Evolutionary conservation across 192 early-diverging fungal species (phyloP), one percentile per base, ranked within the genome.

Genomic region (Coemansia sp.): DNA sequence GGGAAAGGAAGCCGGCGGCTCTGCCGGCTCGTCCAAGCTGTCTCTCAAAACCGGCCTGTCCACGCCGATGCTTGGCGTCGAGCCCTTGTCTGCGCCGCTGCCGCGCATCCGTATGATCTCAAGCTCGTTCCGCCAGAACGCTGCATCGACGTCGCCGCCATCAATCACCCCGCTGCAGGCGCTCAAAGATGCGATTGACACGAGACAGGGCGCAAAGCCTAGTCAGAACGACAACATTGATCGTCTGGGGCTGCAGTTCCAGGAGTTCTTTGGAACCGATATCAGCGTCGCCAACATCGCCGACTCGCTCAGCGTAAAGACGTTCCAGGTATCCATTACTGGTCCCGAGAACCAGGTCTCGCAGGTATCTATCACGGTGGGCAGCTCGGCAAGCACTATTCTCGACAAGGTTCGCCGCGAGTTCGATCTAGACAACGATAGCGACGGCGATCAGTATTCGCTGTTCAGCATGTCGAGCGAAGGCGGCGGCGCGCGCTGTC

Each of bases 271-370:
- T 57, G 81, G 75, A 32, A 78, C 72, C 4, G 81, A 75, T 32
- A 72, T 71, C 14, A 68, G 72, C 67, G 71, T 78, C 18, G 62
- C 81, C 0, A 69, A 71, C 14, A 54, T 83, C 60, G 81, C 75
- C 0, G 81, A 78, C 67, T 78, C 81, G 36, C 68, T 74, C 23
- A 70, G 68, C 48, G 68, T 72, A 50, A 67, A 66, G 45, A 71
- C 69, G 65, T 85, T 83, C 64, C 89, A 86, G 30, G 86, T 95
- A 20, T 78, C 88, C 27, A 89, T 95, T 10, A 82, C 86, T 50
- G 91, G 91, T n/a, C 85, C 90, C 13, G 87, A 89, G 47, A 86
- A 89, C 35, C 87, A 95, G 62, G 83, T 83, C 7, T 87, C 91
- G 46, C 87, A 89, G 24, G 91, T 97, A 29, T 82, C 91, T 47